A percentile compares a stretch with the other conserved stretches of the same genome.
Evolutionary conservation across 768 basidiomycete species (phyloP).

Genomic region (Paxillus rubicundulus): DNA sequence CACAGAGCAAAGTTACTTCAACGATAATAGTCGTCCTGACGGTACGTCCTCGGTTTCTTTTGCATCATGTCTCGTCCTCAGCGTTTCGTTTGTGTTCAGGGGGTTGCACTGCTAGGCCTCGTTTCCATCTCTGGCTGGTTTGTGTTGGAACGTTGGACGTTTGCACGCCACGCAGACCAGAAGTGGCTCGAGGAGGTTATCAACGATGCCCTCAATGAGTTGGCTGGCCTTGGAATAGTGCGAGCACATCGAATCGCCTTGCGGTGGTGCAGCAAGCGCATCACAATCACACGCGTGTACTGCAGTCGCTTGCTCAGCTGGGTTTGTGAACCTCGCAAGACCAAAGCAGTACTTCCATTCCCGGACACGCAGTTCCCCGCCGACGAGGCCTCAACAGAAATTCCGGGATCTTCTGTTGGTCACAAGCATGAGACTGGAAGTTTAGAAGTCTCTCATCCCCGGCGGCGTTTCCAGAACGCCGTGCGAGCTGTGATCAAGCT

Average conservation of each 20-base stretch:
- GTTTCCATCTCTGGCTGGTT: slow-evolving; percentile 53
- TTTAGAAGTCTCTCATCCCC: slow-evolving; percentile 24
- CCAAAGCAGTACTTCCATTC: not conserved
- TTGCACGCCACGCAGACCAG: slow-evolving; percentile 41
- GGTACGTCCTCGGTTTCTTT: slow-evolving; percentile 15
- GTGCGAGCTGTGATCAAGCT: slow-evolving; percentile 44
- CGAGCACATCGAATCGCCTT: slow-evolving; percentile 23
- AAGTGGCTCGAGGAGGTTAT: slow-evolving; percentile 46
- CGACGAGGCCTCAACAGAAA: slow-evolving; percentile 4
- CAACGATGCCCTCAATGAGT: slow-evolving; percentile 20
- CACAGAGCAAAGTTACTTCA: slow-evolving; percentile 56
- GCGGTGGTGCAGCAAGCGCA: slow-evolving; percentile 20
- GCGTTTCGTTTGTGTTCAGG: slow-evolving; percentile 9
- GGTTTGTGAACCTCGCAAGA: slow-evolving; percentile 8
- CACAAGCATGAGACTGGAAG: slow-evolving; percentile 6
- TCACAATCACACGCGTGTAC: slow-evolving; percentile 6
- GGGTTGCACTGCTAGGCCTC: slow-evolving; percentile 37
- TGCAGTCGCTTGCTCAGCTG: slow-evolving; percentile 12
- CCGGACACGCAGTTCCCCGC: not conserved
- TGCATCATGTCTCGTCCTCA: not conserved
- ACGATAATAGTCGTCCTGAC: slow-evolving; percentile 74
- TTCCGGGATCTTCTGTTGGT: not conserved
- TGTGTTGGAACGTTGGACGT: slow-evolving; percentile 47
- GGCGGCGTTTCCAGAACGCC: slow-evolving; percentile 37
- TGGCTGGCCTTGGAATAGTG: slow-evolving; percentile 21